Evolutionary conservation across 352 stramenopile species (phyloP).

Genomic region (Phytopythium ostracodes): DNA sequence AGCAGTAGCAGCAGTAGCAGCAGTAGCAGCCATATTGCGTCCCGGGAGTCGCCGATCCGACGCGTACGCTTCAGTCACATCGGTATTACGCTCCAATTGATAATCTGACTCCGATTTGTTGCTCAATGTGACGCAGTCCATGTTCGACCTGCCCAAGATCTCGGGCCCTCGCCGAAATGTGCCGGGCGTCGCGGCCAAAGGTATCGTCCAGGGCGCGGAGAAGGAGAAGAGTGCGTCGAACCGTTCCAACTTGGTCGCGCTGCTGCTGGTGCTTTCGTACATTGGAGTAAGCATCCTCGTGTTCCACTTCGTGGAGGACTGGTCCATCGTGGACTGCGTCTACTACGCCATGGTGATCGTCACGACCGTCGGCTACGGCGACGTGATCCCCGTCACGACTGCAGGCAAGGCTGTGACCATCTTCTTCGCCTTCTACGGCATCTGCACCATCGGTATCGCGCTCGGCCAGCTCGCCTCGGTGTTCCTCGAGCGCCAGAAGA

Average conservation of each 20-base stretch:
- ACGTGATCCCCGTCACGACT: slow-evolving; percentile 55
- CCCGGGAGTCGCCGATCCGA: neutral
- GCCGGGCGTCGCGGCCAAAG: slow-evolving; percentile 22
- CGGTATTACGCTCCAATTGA: neutral
- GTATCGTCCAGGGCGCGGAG: slow-evolving; percentile 23
- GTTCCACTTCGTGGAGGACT: slow-evolving; percentile 54
- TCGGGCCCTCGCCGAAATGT: slow-evolving; percentile 13
- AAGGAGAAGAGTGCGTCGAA: slow-evolving; percentile 9
- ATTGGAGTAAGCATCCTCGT: slow-evolving; percentile 48
- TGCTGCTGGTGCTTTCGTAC: slow-evolving; percentile 57
- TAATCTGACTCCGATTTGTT: neutral
- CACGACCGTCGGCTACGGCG: slow-evolving; percentile 89
- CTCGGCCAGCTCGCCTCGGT: slow-evolving; percentile 48
- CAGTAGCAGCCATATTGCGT: neutral
- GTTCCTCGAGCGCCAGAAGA: slow-evolving; percentile 51
- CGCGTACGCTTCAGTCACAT: neutral
- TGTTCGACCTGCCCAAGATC: slow-evolving; percentile 25
- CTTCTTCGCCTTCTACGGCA: slow-evolving; percentile 81
- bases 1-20: slow-evolving; percentile 6
- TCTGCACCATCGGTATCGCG: slow-evolving; percentile 60
- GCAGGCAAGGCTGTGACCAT: slow-evolving; percentile 80
- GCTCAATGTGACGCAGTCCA: slow-evolving; percentile 13
- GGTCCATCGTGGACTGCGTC: slow-evolving; percentile 74
- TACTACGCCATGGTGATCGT: slow-evolving; percentile 92
- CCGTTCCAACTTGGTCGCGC: slow-evolving; percentile 30